Conservation (phyloP, 495 filamentous ascomycete species). For the Aspergillus ostianus region DNA sequence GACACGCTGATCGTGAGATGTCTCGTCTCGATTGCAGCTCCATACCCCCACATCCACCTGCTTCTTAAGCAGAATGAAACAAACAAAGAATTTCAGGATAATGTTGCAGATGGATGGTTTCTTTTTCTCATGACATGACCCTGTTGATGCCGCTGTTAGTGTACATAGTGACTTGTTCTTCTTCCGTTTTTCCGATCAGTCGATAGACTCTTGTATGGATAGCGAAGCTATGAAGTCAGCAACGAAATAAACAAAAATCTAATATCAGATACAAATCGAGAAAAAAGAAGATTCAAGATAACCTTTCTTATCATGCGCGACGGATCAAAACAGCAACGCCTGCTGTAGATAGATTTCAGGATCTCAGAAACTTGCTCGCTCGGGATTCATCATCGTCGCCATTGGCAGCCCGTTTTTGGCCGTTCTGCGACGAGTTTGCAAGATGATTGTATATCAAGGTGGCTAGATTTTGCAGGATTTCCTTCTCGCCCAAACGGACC, state of each 20-base stretch:
- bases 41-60: slow-evolving; percentile 13
- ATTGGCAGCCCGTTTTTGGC: slow-evolving; percentile 19
- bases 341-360: slow-evolving; percentile 20
- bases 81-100: slow-evolving; percentile 19
- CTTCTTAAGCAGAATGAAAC: slow-evolving; percentile 15
- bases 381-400: slow-evolving; percentile 32
- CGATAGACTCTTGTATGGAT: slow-evolving; percentile 38
- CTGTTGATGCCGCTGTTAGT: slow-evolving; percentile 36
- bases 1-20: slow-evolving; percentile 22
- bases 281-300: slow-evolving; percentile 24
- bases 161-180: slow-evolving; percentile 41
- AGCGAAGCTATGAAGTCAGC: slow-evolving; percentile 44
- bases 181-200: slow-evolving; percentile 17
- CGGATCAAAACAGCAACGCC: slow-evolving; percentile 1
- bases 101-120: slow-evolving; percentile 27
- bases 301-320: slow-evolving; percentile 6
- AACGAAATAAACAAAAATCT: slow-evolving; percentile 31
- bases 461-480: slow-evolving; percentile 54
- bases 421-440: slow-evolving; percentile 3
- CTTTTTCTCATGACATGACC: slow-evolving; percentile 20
- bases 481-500: slow-evolving; percentile 80
- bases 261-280: slow-evolving; percentile 27
- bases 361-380: slow-evolving; percentile 38
- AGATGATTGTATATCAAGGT: slow-evolving; percentile 32
- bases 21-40: slow-evolving; percentile 18